Conservation (phyloP, 768 basidiomycete genomes). For the Coprinopsis strossmayeri region DNA sequence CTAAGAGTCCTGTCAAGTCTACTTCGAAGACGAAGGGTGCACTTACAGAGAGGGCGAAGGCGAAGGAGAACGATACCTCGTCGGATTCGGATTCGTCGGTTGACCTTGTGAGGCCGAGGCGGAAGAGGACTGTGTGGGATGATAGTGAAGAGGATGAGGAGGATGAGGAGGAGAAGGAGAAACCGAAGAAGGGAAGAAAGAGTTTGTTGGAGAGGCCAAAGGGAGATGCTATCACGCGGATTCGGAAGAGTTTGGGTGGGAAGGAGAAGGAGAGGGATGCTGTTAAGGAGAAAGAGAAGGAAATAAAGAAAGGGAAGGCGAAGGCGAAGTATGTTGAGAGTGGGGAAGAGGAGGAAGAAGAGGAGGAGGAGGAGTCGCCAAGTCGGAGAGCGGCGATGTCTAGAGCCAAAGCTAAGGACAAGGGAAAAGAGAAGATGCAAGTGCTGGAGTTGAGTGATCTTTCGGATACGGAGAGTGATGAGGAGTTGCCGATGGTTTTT, state of each 20-base stretch:
- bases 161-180: constrained; percentile 3
- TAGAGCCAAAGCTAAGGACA: constrained; percentile 1
- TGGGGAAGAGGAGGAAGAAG: constrained; percentile 17
- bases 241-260: constrained; percentile 15
- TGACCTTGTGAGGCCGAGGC: neutral
- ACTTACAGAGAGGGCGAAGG: too few species aligned
- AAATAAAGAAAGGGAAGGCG: constrained; percentile 8
- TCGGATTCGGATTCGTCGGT: too few species aligned
- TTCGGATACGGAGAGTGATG: too few species aligned
- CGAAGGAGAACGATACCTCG: too few species aligned
- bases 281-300: constrained; percentile 1
- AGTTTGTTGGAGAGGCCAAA: neutral
- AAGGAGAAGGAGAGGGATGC: neutral
- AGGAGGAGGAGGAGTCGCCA: constrained; percentile 2
- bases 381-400: constrained; percentile 2
- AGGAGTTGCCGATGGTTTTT: too few species aligned
- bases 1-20: neutral
- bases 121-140: constrained; percentile 15
- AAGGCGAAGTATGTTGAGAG: constrained; percentile 22
- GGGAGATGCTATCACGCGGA: constrained; percentile 12
- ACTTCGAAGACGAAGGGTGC: too few species aligned
- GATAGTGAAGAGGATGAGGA: constrained; percentile 11
- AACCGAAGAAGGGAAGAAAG: neutral
- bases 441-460: too few species aligned
- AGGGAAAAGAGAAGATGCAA: too few species aligned